These are phyloP conservation scores for Pyrenophora seminiperda DNA, from an alignment of 2,329 filamentous ascomycete species.

Conservation along the genomic window DNA sequence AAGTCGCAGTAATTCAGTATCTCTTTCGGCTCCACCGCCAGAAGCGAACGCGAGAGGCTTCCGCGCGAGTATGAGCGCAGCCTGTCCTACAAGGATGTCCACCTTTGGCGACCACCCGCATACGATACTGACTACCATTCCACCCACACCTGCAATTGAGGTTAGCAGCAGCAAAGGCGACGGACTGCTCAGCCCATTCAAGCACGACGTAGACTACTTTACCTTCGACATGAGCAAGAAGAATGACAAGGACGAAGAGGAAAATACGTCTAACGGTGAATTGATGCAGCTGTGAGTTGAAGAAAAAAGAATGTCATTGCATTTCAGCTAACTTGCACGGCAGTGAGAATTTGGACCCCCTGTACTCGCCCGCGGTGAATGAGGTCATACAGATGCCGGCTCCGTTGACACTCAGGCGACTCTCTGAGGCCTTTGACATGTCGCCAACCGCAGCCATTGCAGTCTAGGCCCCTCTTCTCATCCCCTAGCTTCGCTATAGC, in stretches of 20 bases:
- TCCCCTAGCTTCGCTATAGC: neutral
- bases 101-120: slow-evolving; percentile 34
- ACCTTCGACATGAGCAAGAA: slow-evolving; percentile 32
- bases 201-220: slow-evolving; percentile 40
- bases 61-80: slow-evolving; percentile 38
- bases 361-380: slow-evolving; percentile 31
- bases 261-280: slow-evolving; percentile 18
- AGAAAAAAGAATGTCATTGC: neutral
- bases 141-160: slow-evolving; percentile 47
- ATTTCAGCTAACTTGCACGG: neutral
- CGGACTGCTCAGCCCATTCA: slow-evolving; percentile 44
- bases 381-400: slow-evolving; percentile 24
- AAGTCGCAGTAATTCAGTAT: slow-evolving; percentile 30
- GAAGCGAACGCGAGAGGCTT: slow-evolving; percentile 41
- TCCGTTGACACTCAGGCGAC: slow-evolving; percentile 27
- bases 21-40: slow-evolving; percentile 27
- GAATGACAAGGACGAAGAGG: slow-evolving; percentile 15
- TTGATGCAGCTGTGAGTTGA: slow-evolving; percentile 36
- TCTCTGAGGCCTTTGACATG: slow-evolving; percentile 31
- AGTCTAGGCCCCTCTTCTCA: slow-evolving; percentile 3
- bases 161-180: slow-evolving; percentile 8
- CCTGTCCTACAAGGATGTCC: slow-evolving; percentile 50
- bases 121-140: slow-evolving; percentile 47
- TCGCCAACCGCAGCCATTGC: slow-evolving; percentile 14
- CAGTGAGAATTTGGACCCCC: slow-evolving; percentile 36